Evolutionary conservation across 441 rosid species (phyloP).

Genomic region (Corymbia citriodora): DNA sequence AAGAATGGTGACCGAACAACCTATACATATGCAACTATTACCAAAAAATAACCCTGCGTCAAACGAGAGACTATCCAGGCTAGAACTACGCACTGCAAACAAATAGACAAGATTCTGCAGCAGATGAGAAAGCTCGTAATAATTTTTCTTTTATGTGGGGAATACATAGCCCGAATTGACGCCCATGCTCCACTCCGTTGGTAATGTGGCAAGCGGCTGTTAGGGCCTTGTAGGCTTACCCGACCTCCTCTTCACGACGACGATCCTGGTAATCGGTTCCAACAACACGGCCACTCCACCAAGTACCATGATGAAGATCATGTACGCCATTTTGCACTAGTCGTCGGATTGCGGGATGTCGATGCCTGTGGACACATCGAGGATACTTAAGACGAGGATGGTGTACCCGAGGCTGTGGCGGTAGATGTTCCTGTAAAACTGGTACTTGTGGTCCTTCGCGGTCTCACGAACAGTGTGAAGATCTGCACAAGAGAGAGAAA

Average conservation of each 20-base stretch:
- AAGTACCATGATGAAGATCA: conserved; percentile 19
- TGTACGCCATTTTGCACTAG: conserved; percentile 34
- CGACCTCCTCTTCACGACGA: conserved; percentile 40
- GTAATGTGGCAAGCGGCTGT: conserved; percentile 12
- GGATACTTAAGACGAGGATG: conserved; percentile 34
- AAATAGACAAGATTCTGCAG: too few relatives aligned
- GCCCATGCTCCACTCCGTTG: too few relatives aligned
- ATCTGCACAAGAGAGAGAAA: conserved; percentile 12
- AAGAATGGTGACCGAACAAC: too few relatives aligned
- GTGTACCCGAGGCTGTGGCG: conserved; percentile 49
- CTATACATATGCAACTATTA: too few relatives aligned
- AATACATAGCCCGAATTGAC: too few relatives aligned
- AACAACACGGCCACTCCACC: conserved; percentile 37
- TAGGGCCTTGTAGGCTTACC: conserved; percentile 43
- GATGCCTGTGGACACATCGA: conserved; percentile 50
- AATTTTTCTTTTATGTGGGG: too few relatives aligned
- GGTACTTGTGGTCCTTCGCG: conserved; percentile 55
- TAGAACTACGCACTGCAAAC: too few relatives aligned
- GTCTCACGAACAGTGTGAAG: conserved; percentile 52
- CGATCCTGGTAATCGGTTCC: conserved; percentile 46
- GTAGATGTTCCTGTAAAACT: conserved; percentile 55
- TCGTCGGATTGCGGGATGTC: conserved; percentile 34
- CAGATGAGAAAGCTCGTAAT: too few relatives aligned
- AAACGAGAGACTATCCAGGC: too few relatives aligned
- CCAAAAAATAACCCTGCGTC: too few relatives aligned